These are phyloP conservation scores for Benincasa hispida DNA, from an alignment of 306 rosid species.

Conservation along the genomic window DNA sequence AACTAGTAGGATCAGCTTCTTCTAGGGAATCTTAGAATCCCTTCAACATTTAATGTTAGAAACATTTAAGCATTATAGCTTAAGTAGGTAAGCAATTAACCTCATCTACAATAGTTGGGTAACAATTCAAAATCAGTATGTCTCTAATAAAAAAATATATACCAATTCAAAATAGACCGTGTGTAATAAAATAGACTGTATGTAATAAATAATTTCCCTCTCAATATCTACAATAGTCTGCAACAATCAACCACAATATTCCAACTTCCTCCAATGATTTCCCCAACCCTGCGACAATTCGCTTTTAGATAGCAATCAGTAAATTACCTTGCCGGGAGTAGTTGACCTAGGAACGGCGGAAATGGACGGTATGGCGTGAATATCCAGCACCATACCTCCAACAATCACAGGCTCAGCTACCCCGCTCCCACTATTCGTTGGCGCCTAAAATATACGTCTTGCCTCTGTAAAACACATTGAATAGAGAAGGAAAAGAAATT, in stretches of 20 bases:
- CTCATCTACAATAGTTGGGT: neutral
- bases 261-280: neutral
- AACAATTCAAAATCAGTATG: neutral
- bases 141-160: neutral
- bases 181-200: no score
- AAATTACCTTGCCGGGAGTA: constrained; percentile 69
- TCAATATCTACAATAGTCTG: neutral
- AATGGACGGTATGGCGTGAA: constrained; percentile 35
- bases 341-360: constrained; percentile 29
- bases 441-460: neutral
- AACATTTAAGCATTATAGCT: neutral
- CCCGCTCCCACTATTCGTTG: constrained; percentile 17
- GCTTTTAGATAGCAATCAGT: neutral
- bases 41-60: neutral
- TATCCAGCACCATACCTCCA: constrained; percentile 90
- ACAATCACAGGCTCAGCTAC: constrained; percentile 47
- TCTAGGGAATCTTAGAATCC: neutral
- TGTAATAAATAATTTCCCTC: neutral
- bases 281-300: neutral
- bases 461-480: neutral
- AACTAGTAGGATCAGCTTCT: neutral
- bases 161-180: neutral
- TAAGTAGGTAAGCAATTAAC: neutral
- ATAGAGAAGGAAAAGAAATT: neutral
- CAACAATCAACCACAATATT: neutral